Evolutionary conservation across 1,139 yeast genomes (phyloP), one percentile per base, ranked within the genome.

Genomic region (Chernovozyma aurita): DNA sequence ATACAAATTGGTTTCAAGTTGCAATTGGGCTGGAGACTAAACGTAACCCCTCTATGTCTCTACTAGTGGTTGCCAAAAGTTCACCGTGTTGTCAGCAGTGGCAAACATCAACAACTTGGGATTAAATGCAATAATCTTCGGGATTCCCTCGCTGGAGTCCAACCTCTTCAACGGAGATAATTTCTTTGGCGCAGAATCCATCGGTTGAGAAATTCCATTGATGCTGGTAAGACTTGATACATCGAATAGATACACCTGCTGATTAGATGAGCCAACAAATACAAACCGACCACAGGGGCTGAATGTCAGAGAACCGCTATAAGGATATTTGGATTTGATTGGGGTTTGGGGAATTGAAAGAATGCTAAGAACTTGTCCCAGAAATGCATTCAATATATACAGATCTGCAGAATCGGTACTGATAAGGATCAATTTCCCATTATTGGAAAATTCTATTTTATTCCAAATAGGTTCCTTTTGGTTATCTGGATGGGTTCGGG

Each of bases 261-360:
- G 73, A 37, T 76, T 76, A 4, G 82, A 78, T 5, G 80, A 42
- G 4, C 86, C 94, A 2, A 78, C 77, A 30, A 85, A 55, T 1
- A 84, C 81, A 52, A 63, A 84, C 41, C 77, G 69, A 3, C 95
- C 96, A 59, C 90, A 95, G 2, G 95, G 92, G 0, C 95, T 68
- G 44, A 86, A 81, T 24, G 86, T 71, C 4, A 78, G 70, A 2
- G 85, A n/a, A n/a, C n/a, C 85, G 0, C 77, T 63, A 41, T 68
- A 69, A 30, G 80, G 78, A 48, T 75, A 78, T 32, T 65, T 66
- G 40, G 53, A 55, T 2, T 47, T 42, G 46, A 61, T 53, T 36
- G 36, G 5, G 28, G 34, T 7, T 27, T 32, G 8, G 43, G 39
- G 12, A 42, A 47, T 78, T 3, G 57, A 55, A 12, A 85, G 60